phyloP scores from a whole-genome alignment of 2,329 filamentous ascomycete species.

The Sporothrix luriei region DNA sequence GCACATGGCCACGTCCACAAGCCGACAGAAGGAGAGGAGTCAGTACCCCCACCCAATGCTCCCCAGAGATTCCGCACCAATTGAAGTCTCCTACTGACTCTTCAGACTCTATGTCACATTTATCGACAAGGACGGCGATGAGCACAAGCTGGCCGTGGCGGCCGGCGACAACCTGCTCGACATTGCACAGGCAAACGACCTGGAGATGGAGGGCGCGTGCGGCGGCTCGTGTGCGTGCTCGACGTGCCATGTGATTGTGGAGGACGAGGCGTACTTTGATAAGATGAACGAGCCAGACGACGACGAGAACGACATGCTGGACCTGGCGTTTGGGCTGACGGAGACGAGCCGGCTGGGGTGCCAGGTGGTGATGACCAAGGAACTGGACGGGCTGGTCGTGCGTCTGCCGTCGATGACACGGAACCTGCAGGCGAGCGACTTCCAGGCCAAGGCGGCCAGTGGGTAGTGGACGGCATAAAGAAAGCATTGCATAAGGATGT shows the following conservation, averaged over 20 bases:
- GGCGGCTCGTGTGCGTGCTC: constrained; percentile 92
- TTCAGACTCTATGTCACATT: constrained; percentile 85
- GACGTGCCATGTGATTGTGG: constrained; percentile 87
- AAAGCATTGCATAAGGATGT: not conserved
- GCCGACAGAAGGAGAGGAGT: constrained; percentile 92
- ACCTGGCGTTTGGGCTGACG: constrained; percentile 85
- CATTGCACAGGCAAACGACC: constrained; percentile 88
- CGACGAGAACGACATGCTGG: constrained; percentile 87
- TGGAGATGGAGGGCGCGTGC: constrained; percentile 98
- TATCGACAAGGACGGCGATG: constrained; percentile 82
- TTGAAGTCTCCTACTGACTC: not conserved
- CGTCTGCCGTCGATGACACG: constrained; percentile 90
- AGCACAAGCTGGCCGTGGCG: constrained; percentile 75
- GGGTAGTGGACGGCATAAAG: not conserved
- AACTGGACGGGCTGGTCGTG: constrained; percentile 83
- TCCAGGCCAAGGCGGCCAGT: constrained; percentile 49
- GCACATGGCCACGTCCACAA: constrained; percentile 79
- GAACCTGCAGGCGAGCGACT: constrained; percentile 95
- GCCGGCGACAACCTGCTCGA: constrained; percentile 92
- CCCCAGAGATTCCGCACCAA: not conserved
- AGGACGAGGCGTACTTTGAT: constrained; percentile 72
- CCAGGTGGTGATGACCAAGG: constrained; percentile 88
- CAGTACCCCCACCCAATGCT: constrained; percentile 35
- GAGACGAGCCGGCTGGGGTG: constrained; percentile 84
- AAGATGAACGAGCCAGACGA: constrained; percentile 76